Evolutionary conservation across 2,329 filamentous ascomycete species (phyloP), one percentile per base, ranked within the genome.

Genomic region (Bipolaris victoriae): DNA sequence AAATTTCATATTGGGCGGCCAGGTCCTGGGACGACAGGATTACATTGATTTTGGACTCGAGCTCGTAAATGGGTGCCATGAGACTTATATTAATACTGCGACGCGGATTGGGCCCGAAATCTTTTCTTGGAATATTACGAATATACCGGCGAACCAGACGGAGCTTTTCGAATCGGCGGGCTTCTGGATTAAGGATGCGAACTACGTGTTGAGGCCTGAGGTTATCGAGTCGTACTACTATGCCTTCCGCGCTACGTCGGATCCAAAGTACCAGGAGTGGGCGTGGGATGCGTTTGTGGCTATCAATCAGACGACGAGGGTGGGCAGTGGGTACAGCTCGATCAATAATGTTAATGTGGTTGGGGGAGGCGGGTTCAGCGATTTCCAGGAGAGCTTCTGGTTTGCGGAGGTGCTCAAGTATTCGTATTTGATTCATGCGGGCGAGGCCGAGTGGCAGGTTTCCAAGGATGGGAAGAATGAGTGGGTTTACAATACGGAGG

Each of bases 371-470:
- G 76, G 77, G 0, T 86, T 83, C 57, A 75, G 77, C 40, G 86
- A 96, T 73, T 88, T 89, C 73, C 90, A 94, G 81, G 91, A 96
- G 78, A 93, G 89, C 68, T 96, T 95, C 79, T 88, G 90, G 80
- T 92, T 96, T 74, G 91, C 92, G 0, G 92, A 96, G 80, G 89
- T 92, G 61, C 73, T 96, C 75, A 96, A 96, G 82, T 96, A 96
- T 74, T 80, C 84, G 55, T 96, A 90, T 77, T 74, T 96, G 66
- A 90, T 90, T 57, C 86, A 68, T 40, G 82, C 84, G 0, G 79
- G 77, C 58, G 89, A 91, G 31, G 86, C 82, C 18, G 79, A 80
- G 49, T 88, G 82, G 80, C 85, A 88, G 68, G 79, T 86, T 11
- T 75, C 80, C 22, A 72, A 73, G 46, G 78, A 80, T n/a, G 74